phyloP scores from a whole-genome alignment of 2,329 filamentous ascomycete species.

The Colletotrichum sp. region DNA sequence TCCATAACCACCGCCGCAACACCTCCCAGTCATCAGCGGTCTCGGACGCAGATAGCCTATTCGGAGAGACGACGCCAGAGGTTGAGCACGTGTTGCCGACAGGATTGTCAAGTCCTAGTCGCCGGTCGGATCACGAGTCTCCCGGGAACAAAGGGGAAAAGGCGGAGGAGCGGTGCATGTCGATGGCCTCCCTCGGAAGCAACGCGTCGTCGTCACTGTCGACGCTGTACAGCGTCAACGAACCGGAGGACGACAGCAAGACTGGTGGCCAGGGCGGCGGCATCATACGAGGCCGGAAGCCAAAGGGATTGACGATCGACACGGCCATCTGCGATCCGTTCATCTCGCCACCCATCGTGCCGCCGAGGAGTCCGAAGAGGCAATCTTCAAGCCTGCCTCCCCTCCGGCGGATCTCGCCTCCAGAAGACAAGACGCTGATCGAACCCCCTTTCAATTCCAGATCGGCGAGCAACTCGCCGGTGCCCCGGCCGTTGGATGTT shows the following conservation, averaged over 20 bases:
- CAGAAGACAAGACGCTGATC: not conserved
- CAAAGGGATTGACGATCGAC: constrained; percentile 4
- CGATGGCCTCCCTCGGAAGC: constrained; percentile 39
- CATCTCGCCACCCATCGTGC: not conserved
- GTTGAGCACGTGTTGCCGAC: constrained; percentile 33
- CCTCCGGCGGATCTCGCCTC: not conserved
- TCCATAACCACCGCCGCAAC: not conserved
- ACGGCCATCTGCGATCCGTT: constrained; percentile 21
- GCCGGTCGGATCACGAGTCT: constrained; percentile 29
- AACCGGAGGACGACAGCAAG: constrained; percentile 41
- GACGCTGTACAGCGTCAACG: constrained; percentile 61
- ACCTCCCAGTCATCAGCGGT: not conserved
- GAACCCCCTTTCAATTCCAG: not conserved
- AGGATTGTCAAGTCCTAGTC: constrained; percentile 49
- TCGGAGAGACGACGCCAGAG: constrained; percentile 38
- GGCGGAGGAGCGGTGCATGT: constrained; percentile 17
- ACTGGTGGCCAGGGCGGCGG: not conserved
- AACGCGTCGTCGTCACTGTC: constrained; percentile 59
- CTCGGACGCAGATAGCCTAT: constrained; percentile 43
- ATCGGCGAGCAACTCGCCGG: constrained; percentile 6
- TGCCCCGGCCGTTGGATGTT: not conserved
- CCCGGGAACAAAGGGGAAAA: constrained; percentile 13
- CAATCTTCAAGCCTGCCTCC: not conserved
- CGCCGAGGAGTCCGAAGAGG: not conserved
- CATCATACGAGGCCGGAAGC: not conserved